Percentiles rank a stretch among this genome's conserved stretches.
These are phyloP conservation scores for Aspergillus tamarii DNA, from an alignment of 2,329 filamentous ascomycete genomes.

Conservation along the genomic window DNA sequence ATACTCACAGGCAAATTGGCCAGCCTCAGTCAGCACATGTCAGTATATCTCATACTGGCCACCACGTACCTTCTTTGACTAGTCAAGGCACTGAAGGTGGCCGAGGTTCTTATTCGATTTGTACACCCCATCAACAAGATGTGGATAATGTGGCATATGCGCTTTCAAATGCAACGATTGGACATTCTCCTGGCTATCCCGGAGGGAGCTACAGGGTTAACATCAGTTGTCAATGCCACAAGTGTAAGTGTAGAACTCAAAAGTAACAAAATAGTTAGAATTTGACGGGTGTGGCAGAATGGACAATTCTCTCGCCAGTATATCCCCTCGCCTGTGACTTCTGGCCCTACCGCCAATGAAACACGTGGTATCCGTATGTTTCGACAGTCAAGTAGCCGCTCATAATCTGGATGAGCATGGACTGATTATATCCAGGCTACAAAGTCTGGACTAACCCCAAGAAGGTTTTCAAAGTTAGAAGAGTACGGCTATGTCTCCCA, in stretches of 20 bases:
- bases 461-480: conserved; percentile 24
- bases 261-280: too few relatives aligned
- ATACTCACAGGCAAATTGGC: neutral
- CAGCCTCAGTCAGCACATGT: neutral
- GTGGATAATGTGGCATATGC: too few relatives aligned
- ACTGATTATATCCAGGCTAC: neutral
- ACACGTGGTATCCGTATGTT: neutral
- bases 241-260: neutral
- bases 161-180: neutral
- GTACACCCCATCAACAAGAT: neutral
- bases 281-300: neutral
- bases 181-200: neutral
- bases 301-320: neutral
- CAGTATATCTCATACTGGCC: neutral
- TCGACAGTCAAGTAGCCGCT: too few relatives aligned
- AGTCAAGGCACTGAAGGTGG: neutral
- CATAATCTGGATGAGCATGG: neutral
- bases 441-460: neutral
- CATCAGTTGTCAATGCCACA: neutral
- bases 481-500: conserved; percentile 12
- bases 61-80: neutral
- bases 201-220: neutral
- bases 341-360: neutral
- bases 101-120: neutral
- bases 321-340: neutral